Percentiles rank a stretch among this genome's conserved stretches.
Conservation (phyloP, 371 early-diverging fungal species). For the Circinella minor region DNA sequence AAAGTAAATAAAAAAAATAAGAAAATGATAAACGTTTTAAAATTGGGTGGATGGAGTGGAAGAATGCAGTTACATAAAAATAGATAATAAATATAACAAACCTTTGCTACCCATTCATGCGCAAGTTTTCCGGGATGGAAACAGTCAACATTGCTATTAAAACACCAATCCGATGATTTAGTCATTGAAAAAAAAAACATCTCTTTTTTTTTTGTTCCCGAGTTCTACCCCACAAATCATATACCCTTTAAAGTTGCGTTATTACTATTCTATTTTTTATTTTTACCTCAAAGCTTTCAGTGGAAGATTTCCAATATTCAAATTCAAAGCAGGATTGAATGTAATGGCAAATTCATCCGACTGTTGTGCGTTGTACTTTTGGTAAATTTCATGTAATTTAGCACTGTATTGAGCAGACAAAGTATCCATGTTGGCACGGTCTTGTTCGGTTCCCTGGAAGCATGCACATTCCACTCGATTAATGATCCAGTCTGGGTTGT, state of each 20-base stretch:
- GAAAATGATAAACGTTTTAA: background rate
- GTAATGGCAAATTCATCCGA: background rate
- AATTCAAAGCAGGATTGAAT: too few relatives aligned
- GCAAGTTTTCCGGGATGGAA: conserved; percentile 22
- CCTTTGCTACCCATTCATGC: conserved; percentile 20
- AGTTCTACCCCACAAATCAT: too few relatives aligned
- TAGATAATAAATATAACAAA: background rate
- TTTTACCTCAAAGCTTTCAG: background rate
- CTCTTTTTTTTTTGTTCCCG: too few relatives aligned
- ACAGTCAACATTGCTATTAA: conserved; percentile 19
- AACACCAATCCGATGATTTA: too few relatives aligned
- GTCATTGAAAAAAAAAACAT: too few relatives aligned
- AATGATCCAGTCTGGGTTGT: background rate
- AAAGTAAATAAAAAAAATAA: background rate
- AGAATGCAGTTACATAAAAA: background rate
- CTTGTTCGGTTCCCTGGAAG: background rate
- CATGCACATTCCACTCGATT: conserved; percentile 18
- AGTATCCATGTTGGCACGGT: conserved; percentile 10
- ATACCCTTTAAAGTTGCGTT: too few relatives aligned
- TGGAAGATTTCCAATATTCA: too few relatives aligned
- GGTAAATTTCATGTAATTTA: conserved; percentile 4
- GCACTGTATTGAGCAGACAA: conserved; percentile 8
- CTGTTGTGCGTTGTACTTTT: conserved; percentile 15
- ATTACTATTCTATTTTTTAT: too few relatives aligned
- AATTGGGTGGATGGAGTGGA: background rate